Evolutionary conservation across 2,329 filamentous ascomycete species (phyloP).

Genomic region (Hypocrella siamensis): DNA sequence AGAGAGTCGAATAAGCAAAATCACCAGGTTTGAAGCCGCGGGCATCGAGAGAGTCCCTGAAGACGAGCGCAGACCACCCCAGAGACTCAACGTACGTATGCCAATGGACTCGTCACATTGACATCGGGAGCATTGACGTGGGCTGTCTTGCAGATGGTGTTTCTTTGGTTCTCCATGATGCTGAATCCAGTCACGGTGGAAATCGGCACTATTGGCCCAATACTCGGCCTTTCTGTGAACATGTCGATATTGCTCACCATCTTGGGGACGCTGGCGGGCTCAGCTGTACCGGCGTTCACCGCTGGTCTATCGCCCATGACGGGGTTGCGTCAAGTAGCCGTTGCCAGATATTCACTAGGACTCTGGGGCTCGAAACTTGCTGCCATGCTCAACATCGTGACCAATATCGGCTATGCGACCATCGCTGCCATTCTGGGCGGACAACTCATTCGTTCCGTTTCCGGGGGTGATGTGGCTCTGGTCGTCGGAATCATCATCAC

Average conservation of each 20-base stretch:
- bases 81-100: conserved; percentile 2
- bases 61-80: conserved; percentile 2
- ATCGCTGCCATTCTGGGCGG: conserved; percentile 8
- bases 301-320: conserved; percentile 4
- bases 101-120: too few relatives aligned
- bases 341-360: conserved; percentile 7
- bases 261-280: conserved; percentile 2
- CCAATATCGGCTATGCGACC: conserved; percentile 8
- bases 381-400: conserved; percentile 9
- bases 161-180: conserved; percentile 6
- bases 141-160: conserved; percentile 7
- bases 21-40: conserved; percentile 3
- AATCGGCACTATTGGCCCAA: conserved; percentile 5
- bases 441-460: conserved; percentile 9
- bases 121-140: too few relatives aligned
- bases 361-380: conserved; percentile 9
- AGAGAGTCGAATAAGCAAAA: conserved; percentile 2
- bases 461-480: conserved; percentile 7
- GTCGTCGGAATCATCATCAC: conserved; percentile 9
- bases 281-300: conserved; percentile 4
- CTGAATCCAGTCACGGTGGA: conserved; percentile 5
- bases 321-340: conserved; percentile 6
- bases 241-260: conserved; percentile 4
- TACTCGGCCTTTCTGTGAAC: conserved; percentile 5
- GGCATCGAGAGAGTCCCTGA: conserved; percentile 3